Evolutionary conservation across 2,329 filamentous ascomycete genomes (phyloP), one percentile per base, ranked within the genome.

Genomic region (Fusarium dlaminii): DNA sequence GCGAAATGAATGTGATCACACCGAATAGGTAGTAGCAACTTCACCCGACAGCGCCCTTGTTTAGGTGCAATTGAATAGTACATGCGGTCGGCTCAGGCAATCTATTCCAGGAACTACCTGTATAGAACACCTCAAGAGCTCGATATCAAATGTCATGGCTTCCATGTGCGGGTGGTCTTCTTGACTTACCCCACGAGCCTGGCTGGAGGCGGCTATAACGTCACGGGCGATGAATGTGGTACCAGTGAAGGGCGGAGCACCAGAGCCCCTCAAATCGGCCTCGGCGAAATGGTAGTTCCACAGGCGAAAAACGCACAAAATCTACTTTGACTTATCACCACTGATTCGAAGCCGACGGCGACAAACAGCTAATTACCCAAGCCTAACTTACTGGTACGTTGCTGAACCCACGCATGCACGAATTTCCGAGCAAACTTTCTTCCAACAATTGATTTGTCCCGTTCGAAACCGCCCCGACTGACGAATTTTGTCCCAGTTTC

Each of bases 271-370:
- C 72, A 46, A 20, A 39, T 20, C 22, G 32, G 32, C 42, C 51
- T 78, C 81, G 80, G 81, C 74, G 75, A 81, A 82, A 83, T 78
- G 82, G 77, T 82, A 80, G 78, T 80, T 83, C 82, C 82, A 79
- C 75, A 79, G 72, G 80, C 81, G 81, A 83, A 83, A 84, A 84
- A 84, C 83, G 83, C 83, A 84, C 83, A 84, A 84, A 84, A 84
- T 79, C 80, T 78, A 80, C 81, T 80, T 79, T 77, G 76, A 79
- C 79, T 79, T 76, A 80, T 80, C 81, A 82, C 73, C 78, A 82
- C 73, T 74, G 76, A 68, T 73, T 74, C 63, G 74, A 77, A 80
- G 75, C 76, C 77, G 80, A 79, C 79, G 80, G 80, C 80, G 81
- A 82, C 79, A 80, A 73, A 79, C 78, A 81, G 80, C 79, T 79